These are phyloP conservation scores for Thalassiosira ordinaria DNA, from an alignment of 352 stramenopile species.

Conservation along the genomic window DNA sequence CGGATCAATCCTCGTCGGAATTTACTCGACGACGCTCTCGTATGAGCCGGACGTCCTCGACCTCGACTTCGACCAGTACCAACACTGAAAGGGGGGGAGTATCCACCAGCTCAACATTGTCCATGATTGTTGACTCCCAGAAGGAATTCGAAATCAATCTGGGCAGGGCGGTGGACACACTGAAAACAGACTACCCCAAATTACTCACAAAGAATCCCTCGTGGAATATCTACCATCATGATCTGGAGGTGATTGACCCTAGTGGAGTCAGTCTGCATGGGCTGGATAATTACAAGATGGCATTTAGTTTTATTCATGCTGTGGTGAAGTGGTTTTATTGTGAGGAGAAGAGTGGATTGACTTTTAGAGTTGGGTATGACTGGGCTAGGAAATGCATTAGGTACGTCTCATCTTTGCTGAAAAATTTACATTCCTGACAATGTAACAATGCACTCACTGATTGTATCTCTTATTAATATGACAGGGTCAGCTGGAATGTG, in stretches of 20 bases:
- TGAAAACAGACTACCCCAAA: slow-evolving; percentile 73
- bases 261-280: slow-evolving; percentile 74
- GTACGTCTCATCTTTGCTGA: no score
- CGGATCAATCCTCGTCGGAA: neutral
- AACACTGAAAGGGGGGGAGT: neutral
- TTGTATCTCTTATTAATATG: neutral
- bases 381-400: slow-evolving; percentile 71
- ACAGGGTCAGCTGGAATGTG: slow-evolving; percentile 75
- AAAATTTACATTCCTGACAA: no score
- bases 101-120: slow-evolving; percentile 21
- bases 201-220: slow-evolving; percentile 67
- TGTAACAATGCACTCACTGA: no score
- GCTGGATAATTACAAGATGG: slow-evolving; percentile 75
- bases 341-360: slow-evolving; percentile 51
- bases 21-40: neutral
- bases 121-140: slow-evolving; percentile 65
- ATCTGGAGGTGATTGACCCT: slow-evolving; percentile 75
- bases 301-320: slow-evolving; percentile 73
- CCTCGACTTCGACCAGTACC: neutral
- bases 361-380: slow-evolving; percentile 75
- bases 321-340: slow-evolving; percentile 74
- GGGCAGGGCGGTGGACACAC: slow-evolving; percentile 73
- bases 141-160: slow-evolving; percentile 79
- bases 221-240: slow-evolving; percentile 75
- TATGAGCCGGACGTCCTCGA: neutral